A percentile compares a stretch with the other conserved stretches of the same genome.
Conservation (phyloP, 805 yeast species). For the Candida taoyuanica region DNA sequence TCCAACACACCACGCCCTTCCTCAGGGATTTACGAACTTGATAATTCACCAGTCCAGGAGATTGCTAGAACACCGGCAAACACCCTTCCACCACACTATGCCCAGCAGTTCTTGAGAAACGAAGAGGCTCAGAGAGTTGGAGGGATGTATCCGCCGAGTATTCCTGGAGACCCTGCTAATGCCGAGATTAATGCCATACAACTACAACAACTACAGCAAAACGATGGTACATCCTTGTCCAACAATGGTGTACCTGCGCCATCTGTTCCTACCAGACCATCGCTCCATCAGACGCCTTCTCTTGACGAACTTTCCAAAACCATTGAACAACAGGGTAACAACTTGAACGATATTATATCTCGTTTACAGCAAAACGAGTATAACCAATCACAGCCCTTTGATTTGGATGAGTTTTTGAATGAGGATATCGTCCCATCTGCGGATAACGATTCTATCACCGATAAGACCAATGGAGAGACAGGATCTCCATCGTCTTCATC, state of each 20-base stretch:
- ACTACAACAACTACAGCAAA: too few relatives aligned
- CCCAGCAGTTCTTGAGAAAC: conserved; percentile 1
- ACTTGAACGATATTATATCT: conserved; percentile 24
- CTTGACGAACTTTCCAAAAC: conserved; percentile 20
- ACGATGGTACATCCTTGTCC: not conserved
- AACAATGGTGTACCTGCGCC: too few relatives aligned
- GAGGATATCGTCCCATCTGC: conserved; percentile 10
- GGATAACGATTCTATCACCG: not conserved
- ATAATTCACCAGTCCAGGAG: conserved; percentile 23
- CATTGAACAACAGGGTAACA: conserved; percentile 25
- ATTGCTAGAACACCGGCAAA: conserved; percentile 19
- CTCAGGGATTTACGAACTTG: conserved; percentile 2
- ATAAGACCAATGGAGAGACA: too few relatives aligned
- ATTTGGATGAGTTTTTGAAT: conserved; percentile 25
- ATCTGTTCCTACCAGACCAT: conserved; percentile 5
- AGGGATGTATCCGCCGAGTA: not conserved
- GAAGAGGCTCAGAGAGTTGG: conserved; percentile 1
- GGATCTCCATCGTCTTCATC: not conserved
- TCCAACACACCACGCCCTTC: conserved; percentile 4
- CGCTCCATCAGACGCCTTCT: conserved; percentile 7
- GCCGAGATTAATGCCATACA: too few relatives aligned
- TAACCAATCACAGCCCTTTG: conserved; percentile 16
- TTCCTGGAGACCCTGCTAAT: not conserved
- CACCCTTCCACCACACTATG: conserved; percentile 3
- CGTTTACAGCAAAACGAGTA: conserved; percentile 14